Conservation (phyloP, 306 rosid species). For the Fragaria iinumae region DNA sequence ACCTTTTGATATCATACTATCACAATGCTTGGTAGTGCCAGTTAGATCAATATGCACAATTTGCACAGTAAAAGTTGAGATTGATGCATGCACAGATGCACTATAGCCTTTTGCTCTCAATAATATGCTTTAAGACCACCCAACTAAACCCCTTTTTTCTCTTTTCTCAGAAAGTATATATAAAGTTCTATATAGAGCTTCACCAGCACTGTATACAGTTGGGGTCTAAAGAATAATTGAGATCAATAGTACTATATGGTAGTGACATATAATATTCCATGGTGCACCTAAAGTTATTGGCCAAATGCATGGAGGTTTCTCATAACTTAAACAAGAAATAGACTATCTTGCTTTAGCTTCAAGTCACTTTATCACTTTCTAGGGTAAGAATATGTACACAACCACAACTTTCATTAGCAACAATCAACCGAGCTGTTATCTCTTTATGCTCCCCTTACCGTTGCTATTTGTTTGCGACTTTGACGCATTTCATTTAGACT, state of each 20-base stretch:
- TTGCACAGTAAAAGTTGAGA: constrained; percentile 2
- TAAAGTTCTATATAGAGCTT: constrained; percentile 15
- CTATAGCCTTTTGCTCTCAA: constrained; percentile 6
- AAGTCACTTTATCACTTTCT: not conserved
- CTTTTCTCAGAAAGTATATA: not conserved
- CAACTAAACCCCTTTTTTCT: not conserved
- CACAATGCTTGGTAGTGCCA: constrained; percentile 17
- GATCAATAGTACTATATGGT: constrained; percentile 8
- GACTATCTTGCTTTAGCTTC: constrained; percentile 10
- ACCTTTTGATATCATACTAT: constrained; percentile 27
- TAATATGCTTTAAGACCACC: constrained; percentile 9
- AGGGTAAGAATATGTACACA: constrained; percentile 15
- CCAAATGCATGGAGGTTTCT: constrained; percentile 29
- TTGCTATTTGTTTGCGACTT: constrained; percentile 44
- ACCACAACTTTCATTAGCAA: constrained; percentile 9
- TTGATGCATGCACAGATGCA: not conserved
- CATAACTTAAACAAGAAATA: constrained; percentile 24
- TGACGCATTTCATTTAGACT: constrained; percentile 30
- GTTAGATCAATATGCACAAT: constrained; percentile 12
- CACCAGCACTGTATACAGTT: constrained; percentile 5
- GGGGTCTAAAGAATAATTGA: not conserved
- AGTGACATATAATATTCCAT: constrained; percentile 7
- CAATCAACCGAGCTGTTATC: constrained; percentile 4
- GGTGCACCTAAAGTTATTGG: constrained; percentile 24
- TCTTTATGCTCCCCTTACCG: constrained; percentile 24